Evolutionary conservation across 352 stramenopile species (phyloP), one percentile per base, ranked within the genome.

Genomic region (Globisporangium okanoganense): DNA sequence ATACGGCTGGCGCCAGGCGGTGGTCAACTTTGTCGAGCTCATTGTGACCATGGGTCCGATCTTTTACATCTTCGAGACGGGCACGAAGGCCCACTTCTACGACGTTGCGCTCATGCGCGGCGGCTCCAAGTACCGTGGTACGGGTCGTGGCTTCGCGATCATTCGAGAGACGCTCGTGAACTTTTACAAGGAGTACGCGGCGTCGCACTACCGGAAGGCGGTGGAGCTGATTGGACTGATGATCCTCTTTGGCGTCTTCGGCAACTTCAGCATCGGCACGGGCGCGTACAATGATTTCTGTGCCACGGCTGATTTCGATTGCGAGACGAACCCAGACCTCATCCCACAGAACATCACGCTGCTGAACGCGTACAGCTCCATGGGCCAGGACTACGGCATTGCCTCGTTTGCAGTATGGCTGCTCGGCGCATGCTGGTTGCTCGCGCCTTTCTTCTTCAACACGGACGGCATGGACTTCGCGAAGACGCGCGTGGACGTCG

Each of bases 21-120:
- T 93, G 27, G 69, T 92, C 1, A 80, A 95, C 54, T 90, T 94
- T 58, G 64, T 93, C n/a, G 82, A 92, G 66, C 61, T 92, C 6
- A 63, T 95, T 29, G 69, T 95, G 62, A 92, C 81, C 14, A 72
- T 95, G n/a, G 86, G 85, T 22, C 82, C 86, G 7, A 56, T 95
- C 16, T 95, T 94, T 52, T 95, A 93, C 70, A 94, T 92, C 45
- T 95, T 95, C 40, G 82, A 94, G 64, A 95, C 82, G 4, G 84
- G 84, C 25, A 95, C 85, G 0, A 92, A 92, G 61, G 83, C 82
- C 20, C 86, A 95, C 57, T 94, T 92, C 40, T 95, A 88, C 61
- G 86, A 95, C 61, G 69, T 91, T 29, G 80, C 82, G n/a, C 78
- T 94, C 40, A 95, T 95, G 81, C 81, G 83, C 49, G 86, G 86